phyloP scores from a whole-genome alignment of 2,329 filamentous ascomycete species.

The Epichloe elymi region DNA sequence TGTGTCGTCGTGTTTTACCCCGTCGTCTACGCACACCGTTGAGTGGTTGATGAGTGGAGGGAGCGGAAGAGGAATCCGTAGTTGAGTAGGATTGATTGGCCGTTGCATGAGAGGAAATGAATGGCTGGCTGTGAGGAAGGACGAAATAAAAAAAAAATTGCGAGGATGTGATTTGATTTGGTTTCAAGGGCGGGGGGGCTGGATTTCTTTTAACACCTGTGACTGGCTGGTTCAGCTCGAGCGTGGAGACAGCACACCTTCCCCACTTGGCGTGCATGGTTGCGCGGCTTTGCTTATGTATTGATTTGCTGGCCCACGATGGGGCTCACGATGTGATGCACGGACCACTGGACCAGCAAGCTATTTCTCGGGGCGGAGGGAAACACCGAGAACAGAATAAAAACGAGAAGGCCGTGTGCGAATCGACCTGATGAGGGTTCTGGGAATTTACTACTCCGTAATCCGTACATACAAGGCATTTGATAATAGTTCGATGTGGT shows the following conservation, averaged over 20 bases:
- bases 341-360: slow-evolving; percentile 7
- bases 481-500: not conserved
- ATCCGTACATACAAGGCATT: not conserved
- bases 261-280: slow-evolving; percentile 12
- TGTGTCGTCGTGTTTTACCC: slow-evolving; percentile 1
- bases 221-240: slow-evolving; percentile 36
- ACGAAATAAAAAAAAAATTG: slow-evolving; percentile 31
- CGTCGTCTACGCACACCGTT: slow-evolving; percentile 10
- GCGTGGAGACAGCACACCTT: slow-evolving; percentile 19
- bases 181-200: slow-evolving; percentile 24
- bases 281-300: slow-evolving; percentile 8
- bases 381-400: not conserved
- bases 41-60: slow-evolving; percentile 21
- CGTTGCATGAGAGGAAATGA: slow-evolving; percentile 23
- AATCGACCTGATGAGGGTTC: not conserved
- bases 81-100: slow-evolving; percentile 31
- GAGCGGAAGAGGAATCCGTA: slow-evolving; percentile 16
- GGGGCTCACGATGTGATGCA: slow-evolving; percentile 15
- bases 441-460: not conserved
- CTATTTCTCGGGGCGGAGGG: not conserved
- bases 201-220: slow-evolving; percentile 29
- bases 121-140: slow-evolving; percentile 17
- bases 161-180: slow-evolving; percentile 37
- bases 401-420: not conserved
- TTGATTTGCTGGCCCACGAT: slow-evolving; percentile 16